Conservation (phyloP, 2,329 filamentous ascomycete species). For the Verticillium albo-atrum region DNA sequence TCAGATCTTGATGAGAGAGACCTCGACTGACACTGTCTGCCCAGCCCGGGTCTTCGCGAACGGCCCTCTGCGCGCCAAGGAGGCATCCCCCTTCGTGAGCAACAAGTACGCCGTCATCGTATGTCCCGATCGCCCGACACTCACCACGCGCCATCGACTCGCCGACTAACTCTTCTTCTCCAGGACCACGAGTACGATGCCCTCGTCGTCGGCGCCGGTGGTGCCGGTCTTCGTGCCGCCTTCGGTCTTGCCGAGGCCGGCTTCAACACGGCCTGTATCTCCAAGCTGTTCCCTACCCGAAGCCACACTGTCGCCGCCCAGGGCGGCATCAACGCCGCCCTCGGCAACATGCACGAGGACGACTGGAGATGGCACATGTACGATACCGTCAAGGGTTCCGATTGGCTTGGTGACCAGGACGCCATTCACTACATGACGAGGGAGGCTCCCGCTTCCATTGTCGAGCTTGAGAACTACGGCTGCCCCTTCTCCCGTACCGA, state of each 20-base stretch:
- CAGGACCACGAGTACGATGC: slow-evolving; percentile 98
- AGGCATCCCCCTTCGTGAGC: slow-evolving; percentile 81
- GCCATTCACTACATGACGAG: slow-evolving; percentile 99
- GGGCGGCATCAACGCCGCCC: slow-evolving; percentile 82
- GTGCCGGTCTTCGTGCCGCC: slow-evolving; percentile 74
- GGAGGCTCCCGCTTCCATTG: slow-evolving; percentile 85
- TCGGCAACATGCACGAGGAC: slow-evolving; percentile 96
- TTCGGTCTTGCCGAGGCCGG: slow-evolving; percentile 84
- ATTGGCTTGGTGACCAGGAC: slow-evolving; percentile 97
- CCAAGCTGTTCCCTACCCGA: slow-evolving; percentile 81
- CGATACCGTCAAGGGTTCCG: slow-evolving; percentile 95
- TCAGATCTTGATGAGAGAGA: not conserved
- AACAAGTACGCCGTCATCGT: slow-evolving; percentile 93
- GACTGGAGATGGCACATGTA: slow-evolving; percentile 99
- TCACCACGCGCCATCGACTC: slow-evolving; percentile 7
- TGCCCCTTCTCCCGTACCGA: slow-evolving; percentile 96
- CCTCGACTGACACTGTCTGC: slow-evolving; percentile 8
- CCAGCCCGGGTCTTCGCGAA: slow-evolving; percentile 81
- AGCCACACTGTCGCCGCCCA: slow-evolving; percentile 79
- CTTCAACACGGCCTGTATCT: slow-evolving; percentile 86
- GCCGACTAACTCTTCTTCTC: slow-evolving; percentile 2
- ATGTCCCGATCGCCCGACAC: slow-evolving; percentile 34
- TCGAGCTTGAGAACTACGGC: slow-evolving; percentile 95
- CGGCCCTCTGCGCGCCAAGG: slow-evolving; percentile 83
- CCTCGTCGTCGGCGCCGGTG: slow-evolving; percentile 83